A percentile compares a stretch with the other conserved stretches of the same genome.
phyloP scores from a whole-genome alignment of 768 basidiomycete genomes.

The Russula earlei region DNA sequence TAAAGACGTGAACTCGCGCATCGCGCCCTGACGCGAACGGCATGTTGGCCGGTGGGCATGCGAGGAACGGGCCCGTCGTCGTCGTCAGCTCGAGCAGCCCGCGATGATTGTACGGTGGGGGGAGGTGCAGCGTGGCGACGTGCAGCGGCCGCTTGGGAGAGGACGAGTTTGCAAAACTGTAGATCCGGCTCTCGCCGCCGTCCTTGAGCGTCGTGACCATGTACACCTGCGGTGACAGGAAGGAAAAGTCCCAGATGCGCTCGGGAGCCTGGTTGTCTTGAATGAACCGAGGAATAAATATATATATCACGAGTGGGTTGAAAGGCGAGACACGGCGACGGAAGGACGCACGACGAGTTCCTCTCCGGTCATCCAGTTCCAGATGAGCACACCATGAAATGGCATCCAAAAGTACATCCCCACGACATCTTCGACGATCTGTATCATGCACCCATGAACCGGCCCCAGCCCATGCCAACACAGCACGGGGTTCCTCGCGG shows the following conservation, averaged over 20 bases:
- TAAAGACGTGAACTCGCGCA: constrained; percentile 24
- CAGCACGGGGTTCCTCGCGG: constrained; percentile 27
- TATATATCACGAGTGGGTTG: neutral
- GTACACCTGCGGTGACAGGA: constrained; percentile 36
- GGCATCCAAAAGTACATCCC: constrained; percentile 36
- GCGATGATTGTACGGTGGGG: constrained; percentile 16
- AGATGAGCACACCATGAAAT: constrained; percentile 33
- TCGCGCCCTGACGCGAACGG: constrained; percentile 23
- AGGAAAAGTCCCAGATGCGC: constrained; percentile 36
- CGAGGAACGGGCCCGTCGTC: constrained; percentile 26
- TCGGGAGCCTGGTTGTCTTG: constrained; percentile 22
- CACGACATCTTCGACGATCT: constrained; percentile 46
- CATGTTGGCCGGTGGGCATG: neutral
- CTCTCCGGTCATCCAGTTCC: constrained; percentile 44
- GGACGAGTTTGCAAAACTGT: constrained; percentile 27
- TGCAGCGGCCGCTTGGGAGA: constrained; percentile 5
- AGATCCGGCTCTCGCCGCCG: constrained; percentile 36
- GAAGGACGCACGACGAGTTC: constrained; percentile 33
- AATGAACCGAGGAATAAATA: constrained; percentile 24
- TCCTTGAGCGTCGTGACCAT: constrained; percentile 31
- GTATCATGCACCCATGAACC: constrained; percentile 31
- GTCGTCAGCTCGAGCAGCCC: constrained; percentile 19
- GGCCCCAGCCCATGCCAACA: constrained; percentile 23
- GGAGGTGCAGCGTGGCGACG: constrained; percentile 24
- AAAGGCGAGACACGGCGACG: neutral